phyloP scores from a whole-genome alignment of 129 eudicot species.

The Glebionis coronaria region DNA sequence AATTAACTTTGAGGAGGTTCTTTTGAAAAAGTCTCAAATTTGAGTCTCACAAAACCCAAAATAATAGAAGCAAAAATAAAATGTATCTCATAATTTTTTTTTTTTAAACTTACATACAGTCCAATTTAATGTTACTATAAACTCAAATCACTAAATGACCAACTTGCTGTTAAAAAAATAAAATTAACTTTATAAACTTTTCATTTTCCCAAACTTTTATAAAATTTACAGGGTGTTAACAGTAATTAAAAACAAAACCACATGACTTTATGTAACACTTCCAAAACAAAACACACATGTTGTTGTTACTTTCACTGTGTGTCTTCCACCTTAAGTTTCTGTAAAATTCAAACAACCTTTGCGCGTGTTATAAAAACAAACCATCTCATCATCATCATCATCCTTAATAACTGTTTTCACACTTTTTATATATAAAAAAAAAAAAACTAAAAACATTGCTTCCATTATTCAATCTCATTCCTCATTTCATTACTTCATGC shows the following conservation, averaged over 20 bases:
- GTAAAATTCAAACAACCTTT: slow-evolving; percentile 9
- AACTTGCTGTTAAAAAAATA: too few species aligned
- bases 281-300: too few species aligned
- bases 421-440: slow-evolving; percentile 25
- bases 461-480: slow-evolving; percentile 24
- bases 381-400: slow-evolving; percentile 16
- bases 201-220: background rate
- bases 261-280: slow-evolving; percentile 2
- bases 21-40: too few species aligned
- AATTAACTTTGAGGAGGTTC: too few species aligned
- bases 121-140: too few species aligned
- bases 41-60: too few species aligned
- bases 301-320: too few species aligned
- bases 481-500: slow-evolving; percentile 22
- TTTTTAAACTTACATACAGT: too few species aligned
- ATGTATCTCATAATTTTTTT: too few species aligned
- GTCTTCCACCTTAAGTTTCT: slow-evolving; percentile 30
- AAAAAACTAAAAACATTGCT: slow-evolving; percentile 41
- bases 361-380: background rate
- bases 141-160: too few species aligned
- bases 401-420: slow-evolving; percentile 13
- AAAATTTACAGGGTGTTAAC: background rate
- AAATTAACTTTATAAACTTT: too few species aligned
- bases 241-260: background rate
- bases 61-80: too few species aligned